Evolutionary conservation across 176 grass and related monocot genomes (phyloP).

Genomic region (Bolboschoenus planiculmis): DNA sequence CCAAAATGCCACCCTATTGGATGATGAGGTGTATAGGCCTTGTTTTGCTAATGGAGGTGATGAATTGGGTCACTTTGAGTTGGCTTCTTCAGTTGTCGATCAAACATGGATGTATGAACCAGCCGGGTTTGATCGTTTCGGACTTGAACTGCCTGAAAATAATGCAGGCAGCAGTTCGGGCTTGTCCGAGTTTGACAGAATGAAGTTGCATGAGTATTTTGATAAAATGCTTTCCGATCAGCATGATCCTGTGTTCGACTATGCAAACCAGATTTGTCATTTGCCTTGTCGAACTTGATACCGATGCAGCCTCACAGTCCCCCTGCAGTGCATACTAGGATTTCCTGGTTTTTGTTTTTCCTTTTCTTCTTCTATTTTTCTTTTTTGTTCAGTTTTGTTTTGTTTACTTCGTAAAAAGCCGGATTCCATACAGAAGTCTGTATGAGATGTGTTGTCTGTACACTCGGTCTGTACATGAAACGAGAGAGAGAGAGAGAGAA

Average conservation of each 20-base stretch:
- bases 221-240: constrained; percentile 51
- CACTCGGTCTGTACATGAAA: neutral
- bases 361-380: constrained; percentile 3
- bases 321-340: constrained; percentile 1
- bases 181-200: constrained; percentile 72
- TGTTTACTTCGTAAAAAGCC: constrained; percentile 25
- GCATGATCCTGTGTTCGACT: constrained; percentile 50
- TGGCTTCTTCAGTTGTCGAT: constrained; percentile 6
- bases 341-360: constrained; percentile 25
- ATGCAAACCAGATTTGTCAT: constrained; percentile 42
- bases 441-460: constrained; percentile 24
- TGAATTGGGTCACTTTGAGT: constrained; percentile 3
- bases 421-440: constrained; percentile 28
- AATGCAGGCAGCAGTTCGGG: constrained; percentile 3
- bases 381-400: constrained; percentile 17
- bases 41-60: constrained; percentile 23
- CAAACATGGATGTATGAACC: constrained; percentile 59
- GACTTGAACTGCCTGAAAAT: constrained; percentile 33
- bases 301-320: neutral
- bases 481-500: neutral
- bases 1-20: constrained; percentile 14
- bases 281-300: constrained; percentile 33
- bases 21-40: constrained; percentile 45
- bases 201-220: constrained; percentile 87
- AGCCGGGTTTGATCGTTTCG: constrained; percentile 41